phyloP scores from a whole-genome alignment of 2,329 filamentous ascomycete species.

The Pseudogymnoascus sp. region DNA sequence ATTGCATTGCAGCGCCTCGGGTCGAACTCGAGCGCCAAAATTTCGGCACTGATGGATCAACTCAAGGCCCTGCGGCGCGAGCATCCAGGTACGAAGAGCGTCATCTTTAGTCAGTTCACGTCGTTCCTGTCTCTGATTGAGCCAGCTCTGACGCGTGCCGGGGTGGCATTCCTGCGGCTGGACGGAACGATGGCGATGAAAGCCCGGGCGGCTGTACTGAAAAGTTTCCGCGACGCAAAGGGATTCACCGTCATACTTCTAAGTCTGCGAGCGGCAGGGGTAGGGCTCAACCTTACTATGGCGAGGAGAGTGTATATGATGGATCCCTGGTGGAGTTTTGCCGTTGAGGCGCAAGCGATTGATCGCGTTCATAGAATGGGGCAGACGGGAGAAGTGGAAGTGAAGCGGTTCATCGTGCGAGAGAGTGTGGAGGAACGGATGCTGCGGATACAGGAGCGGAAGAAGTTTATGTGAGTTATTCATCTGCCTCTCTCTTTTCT shows the following conservation, averaged over 20 bases:
- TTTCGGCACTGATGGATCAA: constrained; percentile 68
- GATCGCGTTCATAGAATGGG: constrained; percentile 97
- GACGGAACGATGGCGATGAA: constrained; percentile 89
- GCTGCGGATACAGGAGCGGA: constrained; percentile 85
- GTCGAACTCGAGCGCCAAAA: constrained; percentile 74
- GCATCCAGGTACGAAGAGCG: constrained; percentile 69
- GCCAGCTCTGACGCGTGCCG: constrained; percentile 63
- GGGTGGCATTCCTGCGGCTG: constrained; percentile 75
- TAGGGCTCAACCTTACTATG: constrained; percentile 84
- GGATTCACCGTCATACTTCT: constrained; percentile 72
- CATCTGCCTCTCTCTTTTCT: constrained; percentile 9
- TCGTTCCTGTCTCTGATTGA: constrained; percentile 90
- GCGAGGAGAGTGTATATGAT: constrained; percentile 95
- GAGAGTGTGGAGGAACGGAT: constrained; percentile 93
- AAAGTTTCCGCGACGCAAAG: constrained; percentile 56
- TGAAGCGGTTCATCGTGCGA: constrained; percentile 81
- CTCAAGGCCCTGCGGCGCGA: constrained; percentile 61
- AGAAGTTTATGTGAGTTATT: constrained; percentile 80
- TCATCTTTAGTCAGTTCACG: constrained; percentile 96
- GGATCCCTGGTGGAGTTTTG: constrained; percentile 99
- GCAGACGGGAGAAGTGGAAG: constrained; percentile 75
- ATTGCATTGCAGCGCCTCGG: constrained; percentile 56
- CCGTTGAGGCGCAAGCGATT: constrained; percentile 92
- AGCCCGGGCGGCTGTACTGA: constrained; percentile 67
- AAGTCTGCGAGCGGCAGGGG: constrained; percentile 81